Evolutionary conservation across 2,329 filamentous ascomycete species (phyloP), one percentile per base, ranked within the genome.

Genomic region (Xylariaceae sp.): DNA sequence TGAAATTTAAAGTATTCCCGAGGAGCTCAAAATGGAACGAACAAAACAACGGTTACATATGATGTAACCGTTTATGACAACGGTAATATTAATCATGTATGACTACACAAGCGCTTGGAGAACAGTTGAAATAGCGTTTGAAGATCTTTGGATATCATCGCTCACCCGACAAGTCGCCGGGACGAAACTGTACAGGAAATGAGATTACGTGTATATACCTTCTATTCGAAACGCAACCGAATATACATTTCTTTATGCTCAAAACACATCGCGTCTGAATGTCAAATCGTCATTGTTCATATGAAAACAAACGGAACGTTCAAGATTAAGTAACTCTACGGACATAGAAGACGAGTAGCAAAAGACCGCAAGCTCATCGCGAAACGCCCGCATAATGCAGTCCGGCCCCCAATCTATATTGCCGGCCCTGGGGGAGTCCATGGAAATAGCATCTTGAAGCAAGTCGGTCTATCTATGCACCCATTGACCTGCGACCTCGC

Each of bases 71-170:
- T 26, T 44, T 48, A 53, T 19, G 23, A 69, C 53, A 55, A 65
- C 58, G 37, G 41, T 69, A 69, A 67, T 65, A 54, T 49, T 67
- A 67, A 68, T 67, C 11, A 44, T 68, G 59, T 61, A 69, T 52
- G 58, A 65, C 44, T 24, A 64, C 45, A 60, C 56, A 60, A 45
- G 47, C 39, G 45, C 50, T 29, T 47, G 34, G 41, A 23, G 44
- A 24, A 7, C 7, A 26, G 17, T 34, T 39, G 3, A n/a, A 23
- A 21, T 19, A 28, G 23, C 37, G 9, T 26, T 17, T 16, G 12
- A 23, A 40, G n/a, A 37, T 16, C 19, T 24, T 45, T 7, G 19
- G 12, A 29, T 12, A 9, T 19, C 14, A 19, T 28, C 9, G 17
- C 31, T 26, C 14, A 16, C 6, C 31, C 28, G 9, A 34, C 29